Base-by-base conservation (phyloP, 2,329 filamentous ascomycete species). In the Penicillium rolfsii region DNA sequence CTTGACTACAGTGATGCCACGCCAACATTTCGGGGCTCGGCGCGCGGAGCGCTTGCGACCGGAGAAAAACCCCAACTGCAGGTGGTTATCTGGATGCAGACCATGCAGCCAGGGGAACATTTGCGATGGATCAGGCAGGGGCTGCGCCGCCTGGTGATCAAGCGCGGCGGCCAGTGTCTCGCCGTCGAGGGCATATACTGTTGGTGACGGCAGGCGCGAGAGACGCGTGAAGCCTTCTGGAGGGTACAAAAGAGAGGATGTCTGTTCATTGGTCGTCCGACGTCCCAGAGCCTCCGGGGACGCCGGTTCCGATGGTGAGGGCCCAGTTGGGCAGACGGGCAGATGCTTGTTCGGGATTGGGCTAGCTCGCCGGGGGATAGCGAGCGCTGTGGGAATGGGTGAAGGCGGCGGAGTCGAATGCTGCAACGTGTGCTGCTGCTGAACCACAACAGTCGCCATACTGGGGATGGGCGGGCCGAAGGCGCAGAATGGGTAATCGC, bases 21-120 rank as follows among this genome's bases (percentile, higher is more conserved):
- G 87, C 70, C 96, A 83, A 73, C 91, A 96, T 69, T 83, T 85
- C 0, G 93, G 91, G 2, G 88, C 87, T 67, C 85, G 88, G 50
- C 90, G 84, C 54, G 89, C 78, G n/a, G 85, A 82, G 62, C 88
- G 89, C 70, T 89, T 89, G 63, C 91, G 86, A 28, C 90, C 88
- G 55, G 89, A 87, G 75, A 99, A 98, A 80, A 97, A 98, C 6
- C 90, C 86, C 63, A 95, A 85, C 72, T 99, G 95, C 57, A 97
- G 85, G 62, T 91, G 88, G 72, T 99, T 99, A 63, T 90, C 87
- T 0, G 91, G 89, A 71, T 98, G 93, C 43, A 98, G 80, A 26
- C 95, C 95, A 78, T 99, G 95, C 26, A 97, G 83, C 95, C 95
- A 99, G 2, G 95, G 95, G 71, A 98, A 99, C 63, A 98, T 91